phyloP scores from a whole-genome alignment of 1,139 yeast species.

The Yamadazyma kanchanaburiensis region DNA sequence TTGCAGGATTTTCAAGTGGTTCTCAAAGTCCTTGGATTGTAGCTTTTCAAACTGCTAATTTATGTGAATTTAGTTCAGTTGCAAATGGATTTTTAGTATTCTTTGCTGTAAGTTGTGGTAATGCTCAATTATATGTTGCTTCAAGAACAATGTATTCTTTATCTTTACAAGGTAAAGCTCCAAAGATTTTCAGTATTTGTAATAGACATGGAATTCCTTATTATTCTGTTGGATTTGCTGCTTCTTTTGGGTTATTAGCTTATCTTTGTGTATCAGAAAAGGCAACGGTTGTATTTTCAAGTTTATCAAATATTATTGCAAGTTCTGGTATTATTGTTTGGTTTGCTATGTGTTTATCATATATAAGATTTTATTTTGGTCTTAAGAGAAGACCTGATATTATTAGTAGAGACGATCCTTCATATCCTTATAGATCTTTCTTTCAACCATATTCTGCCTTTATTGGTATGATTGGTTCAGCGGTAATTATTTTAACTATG shows the following conservation, averaged over 20 bases:
- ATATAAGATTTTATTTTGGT: conserved; percentile 67
- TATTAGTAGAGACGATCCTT: conserved; percentile 55
- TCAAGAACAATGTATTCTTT: conserved; percentile 76
- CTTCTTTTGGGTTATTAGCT: conserved; percentile 57
- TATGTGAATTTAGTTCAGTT: conserved; percentile 59
- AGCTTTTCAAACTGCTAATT: conserved; percentile 68
- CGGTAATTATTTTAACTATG: conserved; percentile 54
- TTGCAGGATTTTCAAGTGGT: conserved; percentile 55
- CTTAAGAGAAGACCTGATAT: conserved; percentile 65
- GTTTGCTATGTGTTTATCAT: conserved; percentile 79
- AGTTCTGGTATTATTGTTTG: conserved; percentile 74
- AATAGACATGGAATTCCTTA: conserved; percentile 71
- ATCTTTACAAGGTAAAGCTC: conserved; percentile 69
- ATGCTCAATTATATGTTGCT: conserved; percentile 74
- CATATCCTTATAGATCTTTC: conserved; percentile 77
- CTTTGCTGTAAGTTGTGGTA: conserved; percentile 75
- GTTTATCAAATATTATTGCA: conserved; percentile 61
- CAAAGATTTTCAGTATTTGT: conserved; percentile 56
- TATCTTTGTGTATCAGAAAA: conserved; percentile 55
- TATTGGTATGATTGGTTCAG: conserved; percentile 58
- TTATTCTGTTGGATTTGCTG: conserved; percentile 61
- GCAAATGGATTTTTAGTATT: conserved; percentile 67
- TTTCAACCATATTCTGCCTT: conserved; percentile 75
- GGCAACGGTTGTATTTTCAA: conserved; percentile 65
- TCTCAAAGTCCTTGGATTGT: conserved; percentile 79